phyloP scores from a whole-genome alignment of 495 filamentous ascomycete genomes.

The Xylaria palmicola region DNA sequence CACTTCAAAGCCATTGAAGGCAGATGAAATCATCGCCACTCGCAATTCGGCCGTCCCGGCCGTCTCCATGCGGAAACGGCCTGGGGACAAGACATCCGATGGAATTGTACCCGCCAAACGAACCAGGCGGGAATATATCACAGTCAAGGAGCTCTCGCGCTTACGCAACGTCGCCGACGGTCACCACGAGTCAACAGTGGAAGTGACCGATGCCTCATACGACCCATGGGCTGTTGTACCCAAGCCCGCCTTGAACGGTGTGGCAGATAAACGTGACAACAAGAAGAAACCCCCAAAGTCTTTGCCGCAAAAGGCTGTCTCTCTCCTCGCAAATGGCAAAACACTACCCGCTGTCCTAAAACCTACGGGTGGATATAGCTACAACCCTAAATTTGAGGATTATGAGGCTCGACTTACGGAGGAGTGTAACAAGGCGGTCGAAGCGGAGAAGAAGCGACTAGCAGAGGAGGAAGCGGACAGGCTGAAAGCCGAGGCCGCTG shows the following conservation, averaged over 20 bases:
- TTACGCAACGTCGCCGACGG: conserved; percentile 76
- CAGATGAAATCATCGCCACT: conserved; percentile 84
- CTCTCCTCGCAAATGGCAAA: conserved; percentile 76
- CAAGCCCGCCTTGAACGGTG: conserved; percentile 36
- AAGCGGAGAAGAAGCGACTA: conserved; percentile 74
- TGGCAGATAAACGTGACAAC: conserved; percentile 31
- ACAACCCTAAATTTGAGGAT: conserved; percentile 84
- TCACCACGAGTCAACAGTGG: conserved; percentile 55
- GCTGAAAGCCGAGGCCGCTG: conserved; percentile 50
- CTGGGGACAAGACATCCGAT: conserved; percentile 52
- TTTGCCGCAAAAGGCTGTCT: conserved; percentile 71
- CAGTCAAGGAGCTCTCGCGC: conserved; percentile 72
- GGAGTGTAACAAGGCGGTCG: conserved; percentile 75
- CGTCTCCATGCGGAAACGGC: conserved; percentile 72
- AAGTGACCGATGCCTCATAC: conserved; percentile 56
- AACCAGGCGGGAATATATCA: conserved; percentile 70
- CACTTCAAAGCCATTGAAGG: conserved; percentile 68
- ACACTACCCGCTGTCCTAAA: conserved; percentile 71
- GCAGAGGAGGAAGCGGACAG: conserved; percentile 63
- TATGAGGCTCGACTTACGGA: conserved; percentile 72
- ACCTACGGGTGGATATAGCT: conserved; percentile 80
- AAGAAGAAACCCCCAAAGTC: conserved; percentile 72
- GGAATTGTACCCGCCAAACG: conserved; percentile 76
- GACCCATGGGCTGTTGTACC: conserved; percentile 70
- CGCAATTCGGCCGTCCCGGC: conserved; percentile 73